Evolutionary conservation across 257 asterid species (phyloP).

Genomic region (Cordia subcordata): DNA sequence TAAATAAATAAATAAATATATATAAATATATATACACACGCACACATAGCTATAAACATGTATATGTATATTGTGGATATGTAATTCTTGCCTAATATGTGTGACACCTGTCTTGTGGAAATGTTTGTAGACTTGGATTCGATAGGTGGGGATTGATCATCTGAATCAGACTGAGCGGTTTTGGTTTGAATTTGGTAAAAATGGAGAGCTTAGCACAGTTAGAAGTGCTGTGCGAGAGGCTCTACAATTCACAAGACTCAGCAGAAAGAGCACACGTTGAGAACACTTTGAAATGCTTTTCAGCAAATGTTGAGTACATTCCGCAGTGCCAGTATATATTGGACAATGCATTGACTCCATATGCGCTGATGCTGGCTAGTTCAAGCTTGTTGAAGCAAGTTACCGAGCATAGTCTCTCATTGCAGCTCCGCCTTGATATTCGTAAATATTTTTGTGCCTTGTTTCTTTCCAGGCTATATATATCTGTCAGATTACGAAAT

Average conservation of each 20-base stretch:
- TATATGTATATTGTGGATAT: background rate
- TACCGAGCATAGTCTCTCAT: slow-evolving; percentile 85
- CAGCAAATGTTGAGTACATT: slow-evolving; percentile 82
- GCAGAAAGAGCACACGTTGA: slow-evolving; percentile 96
- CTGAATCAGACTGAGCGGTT: slow-evolving; percentile 7
- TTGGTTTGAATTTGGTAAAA: slow-evolving; percentile 14
- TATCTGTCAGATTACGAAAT: background rate
- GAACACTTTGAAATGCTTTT: slow-evolving; percentile 95
- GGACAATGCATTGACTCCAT: slow-evolving; percentile 97
- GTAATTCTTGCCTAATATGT: slow-evolving; percentile 8
- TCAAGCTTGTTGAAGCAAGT: slow-evolving; percentile 99
- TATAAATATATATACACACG: too few species aligned
- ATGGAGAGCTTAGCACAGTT: slow-evolving; percentile 99
- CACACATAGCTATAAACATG: too few species aligned
- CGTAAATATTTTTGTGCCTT: slow-evolving; percentile 54
- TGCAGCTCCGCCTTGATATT: slow-evolving; percentile 98
- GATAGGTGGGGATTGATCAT: slow-evolving; percentile 18
- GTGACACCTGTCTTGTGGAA: slow-evolving; percentile 12
- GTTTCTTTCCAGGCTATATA: slow-evolving; percentile 12
- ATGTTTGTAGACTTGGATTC: slow-evolving; percentile 18
- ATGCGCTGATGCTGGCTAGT: slow-evolving; percentile 98
- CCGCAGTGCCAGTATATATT: slow-evolving; percentile 96
- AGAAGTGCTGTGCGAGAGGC: slow-evolving; percentile 96
- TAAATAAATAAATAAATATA: too few species aligned
- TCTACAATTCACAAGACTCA: slow-evolving; percentile 91